Evolutionary conservation across 2,329 filamentous ascomycete genomes (phyloP), one percentile per base, ranked within the genome.

Genomic region (Xylaria sp.): DNA sequence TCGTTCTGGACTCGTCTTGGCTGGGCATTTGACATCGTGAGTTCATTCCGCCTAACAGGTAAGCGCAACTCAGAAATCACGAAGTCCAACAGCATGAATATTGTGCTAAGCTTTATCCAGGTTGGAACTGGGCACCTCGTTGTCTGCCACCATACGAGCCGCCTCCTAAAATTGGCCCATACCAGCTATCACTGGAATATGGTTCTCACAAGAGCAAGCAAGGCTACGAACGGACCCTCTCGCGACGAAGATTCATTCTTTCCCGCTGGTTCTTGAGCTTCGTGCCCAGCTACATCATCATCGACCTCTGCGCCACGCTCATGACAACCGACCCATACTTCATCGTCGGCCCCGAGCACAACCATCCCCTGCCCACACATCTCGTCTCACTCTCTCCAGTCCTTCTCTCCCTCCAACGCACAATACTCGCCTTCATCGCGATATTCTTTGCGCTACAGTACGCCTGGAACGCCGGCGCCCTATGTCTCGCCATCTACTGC

Each of bases 241-340:
- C 83, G 4, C 79, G 81, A 41, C 72, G 72, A 25, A 75, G 81
- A 3, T 84, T 90, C 50, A 65, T 90, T 46, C 77, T 79, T 63
- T 72, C 75, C 18, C 83, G 83, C 30, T 67, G 89, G 12, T 65
- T 78, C 9, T 81, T 76, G 6, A 80, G 90, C n/a, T 63, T 87
- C 2, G 64, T 85, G 43, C 83, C 76, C 0, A 62, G 84, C 70
- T 96, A 93, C 76, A 70, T 96, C 13, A 68, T 87, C 8, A 81
- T 97, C 9, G 95, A 97, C 78, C 66, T 89, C 7, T 78, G 93
- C 60, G 92, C 91, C 74, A 85, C 89, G 1, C 70, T 89, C 69
- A 90, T 93, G 82, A 89, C 90, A 72, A 86, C 87, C 61, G 95
- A 98, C 74, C 90, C 91, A 0, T 97, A 95, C 81, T 97, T 94